Evolutionary conservation across 2,329 filamentous ascomycete species (phyloP).

Genomic region (Alternaria dauci): DNA sequence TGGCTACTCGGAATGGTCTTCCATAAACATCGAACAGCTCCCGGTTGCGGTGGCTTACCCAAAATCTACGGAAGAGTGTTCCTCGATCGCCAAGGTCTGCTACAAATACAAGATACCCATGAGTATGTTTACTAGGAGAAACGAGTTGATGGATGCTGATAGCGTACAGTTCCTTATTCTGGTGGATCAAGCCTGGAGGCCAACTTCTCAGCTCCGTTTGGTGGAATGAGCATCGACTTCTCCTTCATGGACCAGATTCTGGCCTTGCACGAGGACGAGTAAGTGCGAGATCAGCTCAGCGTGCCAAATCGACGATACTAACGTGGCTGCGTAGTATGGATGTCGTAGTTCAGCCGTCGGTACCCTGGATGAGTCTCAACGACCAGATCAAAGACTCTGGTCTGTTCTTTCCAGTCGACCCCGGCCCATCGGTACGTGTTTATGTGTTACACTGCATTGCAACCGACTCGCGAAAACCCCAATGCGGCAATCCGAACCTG

Average conservation of each 20-base stretch:
- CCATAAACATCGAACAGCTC: constrained; percentile 69
- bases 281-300: constrained; percentile 21
- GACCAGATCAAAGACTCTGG: constrained; percentile 75
- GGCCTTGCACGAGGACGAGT: constrained; percentile 79
- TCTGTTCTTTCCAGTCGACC: constrained; percentile 91
- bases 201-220: constrained; percentile 86
- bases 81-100: constrained; percentile 73
- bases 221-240: constrained; percentile 90
- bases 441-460: background rate
- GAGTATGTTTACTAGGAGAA: constrained; percentile 41
- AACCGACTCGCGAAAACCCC: constrained; percentile 19
- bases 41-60: constrained; percentile 73
- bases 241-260: constrained; percentile 85
- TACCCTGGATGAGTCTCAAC: constrained; percentile 93
- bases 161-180: constrained; percentile 73
- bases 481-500: constrained; percentile 23
- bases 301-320: constrained; percentile 18
- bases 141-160: background rate
- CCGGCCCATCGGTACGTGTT: constrained; percentile 65
- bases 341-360: constrained; percentile 86
- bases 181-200: constrained; percentile 88
- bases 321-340: constrained; percentile 69
- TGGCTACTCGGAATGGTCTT: constrained; percentile 75
- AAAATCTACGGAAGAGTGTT: constrained; percentile 70
- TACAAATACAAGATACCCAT: constrained; percentile 82